Base-by-base conservation (phyloP, 2,329 filamentous ascomycete genomes). In the Apiospora pterosperma region DNA sequence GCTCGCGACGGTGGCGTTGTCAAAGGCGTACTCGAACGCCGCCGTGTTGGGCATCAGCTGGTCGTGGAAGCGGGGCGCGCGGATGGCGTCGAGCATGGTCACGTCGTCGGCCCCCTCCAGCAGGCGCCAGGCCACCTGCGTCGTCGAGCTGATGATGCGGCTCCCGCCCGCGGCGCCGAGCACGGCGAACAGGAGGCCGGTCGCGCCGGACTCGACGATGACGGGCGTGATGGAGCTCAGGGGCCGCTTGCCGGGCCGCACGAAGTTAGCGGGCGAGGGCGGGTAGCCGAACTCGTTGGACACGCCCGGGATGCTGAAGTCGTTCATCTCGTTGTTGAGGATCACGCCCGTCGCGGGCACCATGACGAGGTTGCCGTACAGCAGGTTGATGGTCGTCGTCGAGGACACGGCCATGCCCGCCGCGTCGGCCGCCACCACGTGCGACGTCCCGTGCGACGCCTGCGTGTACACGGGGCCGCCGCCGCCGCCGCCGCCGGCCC, bases 351-450 rank as follows among this genome's bases (percentile, higher is more conserved):
- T 94, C 70, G 90, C 85, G 0, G 93, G 92, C 0, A 95, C 90
- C 78, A 97, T 88, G 68, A 97, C 76, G 23, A 88, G 84, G 34
- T 89, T 90, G 58, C 95, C 95, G 71, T 97, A 98, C 3, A 96
- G 83, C 5, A 96, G 82, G 76, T 97, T 97, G 64, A 97, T 82
- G 0, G 95, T 97, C 0, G 93, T 96, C 0, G 94, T 97, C 14
- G 93, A 83, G 1, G 91, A 90, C 39, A 96, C 85, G 2, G 93
- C 88, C 76, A 97, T 82, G 7, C 94, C 94, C 0, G 85, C 83
- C 8, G 78, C 76, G 75, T 97, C 95, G 0, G 90, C 88, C 0
- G 91, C 82, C 0, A 92, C 88, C 10, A 94, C 79, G 69, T 93
- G 91, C 21, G 87, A 90, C 0, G 92, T 95, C 1, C 92, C 92